Conservation (phyloP, 192 early-diverging fungal species). For the Backusella australiensis region DNA sequence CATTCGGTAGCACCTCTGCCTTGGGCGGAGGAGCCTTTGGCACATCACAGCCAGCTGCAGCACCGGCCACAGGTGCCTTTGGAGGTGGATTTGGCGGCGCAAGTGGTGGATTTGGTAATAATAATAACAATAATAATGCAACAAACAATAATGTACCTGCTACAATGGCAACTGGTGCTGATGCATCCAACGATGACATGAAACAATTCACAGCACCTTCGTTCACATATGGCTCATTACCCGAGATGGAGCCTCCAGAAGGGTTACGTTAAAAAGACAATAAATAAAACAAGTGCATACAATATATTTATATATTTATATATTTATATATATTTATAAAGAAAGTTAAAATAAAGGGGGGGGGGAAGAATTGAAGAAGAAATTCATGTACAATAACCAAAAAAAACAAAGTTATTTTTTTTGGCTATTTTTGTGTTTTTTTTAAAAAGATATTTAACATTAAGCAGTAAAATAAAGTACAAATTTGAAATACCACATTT, state of each 20-base stretch:
- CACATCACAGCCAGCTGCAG: background rate
- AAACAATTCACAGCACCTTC: conserved; percentile 14
- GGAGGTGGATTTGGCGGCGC: background rate
- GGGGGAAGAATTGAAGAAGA: background rate
- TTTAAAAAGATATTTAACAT: background rate
- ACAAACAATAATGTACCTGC: background rate
- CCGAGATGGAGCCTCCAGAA: conserved; percentile 43
- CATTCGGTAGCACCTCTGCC: background rate
- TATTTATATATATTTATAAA: background rate
- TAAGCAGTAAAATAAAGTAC: conserved; percentile 2
- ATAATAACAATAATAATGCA: no score
- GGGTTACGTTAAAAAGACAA: background rate
- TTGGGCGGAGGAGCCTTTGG: background rate
- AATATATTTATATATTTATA: conserved; percentile 14
- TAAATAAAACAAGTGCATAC: background rate
- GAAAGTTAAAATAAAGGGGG: background rate
- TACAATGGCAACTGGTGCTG: background rate
- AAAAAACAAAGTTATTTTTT: background rate
- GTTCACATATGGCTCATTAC: conserved; percentile 38
- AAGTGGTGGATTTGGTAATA: background rate
- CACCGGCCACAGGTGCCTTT: background rate
- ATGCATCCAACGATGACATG: background rate
- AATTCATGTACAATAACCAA: background rate
- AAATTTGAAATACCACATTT: conserved; percentile 6
- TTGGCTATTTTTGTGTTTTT: background rate